Percentiles rank a stretch among this genome's conserved stretches.
Conservation (phyloP, 176 grass and related monocot species). For the Juncus inflexus region DNA sequence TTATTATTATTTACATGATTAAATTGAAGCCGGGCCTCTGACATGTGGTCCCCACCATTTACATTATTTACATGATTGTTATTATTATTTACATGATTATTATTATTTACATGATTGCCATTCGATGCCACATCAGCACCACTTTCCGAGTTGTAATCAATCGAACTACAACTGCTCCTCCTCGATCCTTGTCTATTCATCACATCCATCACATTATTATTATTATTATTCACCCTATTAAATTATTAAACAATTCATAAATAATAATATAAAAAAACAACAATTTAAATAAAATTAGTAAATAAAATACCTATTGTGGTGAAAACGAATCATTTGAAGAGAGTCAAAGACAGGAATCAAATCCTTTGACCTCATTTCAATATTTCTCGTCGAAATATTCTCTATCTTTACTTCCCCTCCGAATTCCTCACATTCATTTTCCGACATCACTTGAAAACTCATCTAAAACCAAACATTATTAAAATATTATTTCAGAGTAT, state of each 20-base stretch:
- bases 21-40: slow-evolving; percentile 53
- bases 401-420: slow-evolving; percentile 59
- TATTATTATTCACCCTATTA: slow-evolving; percentile 44
- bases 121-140: slow-evolving; percentile 33
- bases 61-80: slow-evolving; percentile 59
- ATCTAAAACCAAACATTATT: slow-evolving; percentile 42
- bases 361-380: slow-evolving; percentile 73
- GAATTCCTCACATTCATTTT: slow-evolving; percentile 34
- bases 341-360: slow-evolving; percentile 81
- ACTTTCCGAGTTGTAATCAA: slow-evolving; percentile 58
- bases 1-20: slow-evolving; percentile 63
- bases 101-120: slow-evolving; percentile 65
- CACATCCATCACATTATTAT: slow-evolving; percentile 32
- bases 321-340: slow-evolving; percentile 59
- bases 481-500: slow-evolving; percentile 16
- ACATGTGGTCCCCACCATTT: slow-evolving; percentile 49
- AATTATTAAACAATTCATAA: slow-evolving; percentile 12
- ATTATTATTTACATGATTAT: slow-evolving; percentile 4
- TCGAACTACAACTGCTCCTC: slow-evolving; percentile 66
- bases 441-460: slow-evolving; percentile 65
- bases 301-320: slow-evolving; percentile 56
- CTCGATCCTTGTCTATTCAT: slow-evolving; percentile 51
- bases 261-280: slow-evolving; percentile 9
- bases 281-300: background rate
- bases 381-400: slow-evolving; percentile 40